These are phyloP conservation scores for Phytophthora sp. DNA, from an alignment of 352 stramenopile genomes.

Conservation along the genomic window DNA sequence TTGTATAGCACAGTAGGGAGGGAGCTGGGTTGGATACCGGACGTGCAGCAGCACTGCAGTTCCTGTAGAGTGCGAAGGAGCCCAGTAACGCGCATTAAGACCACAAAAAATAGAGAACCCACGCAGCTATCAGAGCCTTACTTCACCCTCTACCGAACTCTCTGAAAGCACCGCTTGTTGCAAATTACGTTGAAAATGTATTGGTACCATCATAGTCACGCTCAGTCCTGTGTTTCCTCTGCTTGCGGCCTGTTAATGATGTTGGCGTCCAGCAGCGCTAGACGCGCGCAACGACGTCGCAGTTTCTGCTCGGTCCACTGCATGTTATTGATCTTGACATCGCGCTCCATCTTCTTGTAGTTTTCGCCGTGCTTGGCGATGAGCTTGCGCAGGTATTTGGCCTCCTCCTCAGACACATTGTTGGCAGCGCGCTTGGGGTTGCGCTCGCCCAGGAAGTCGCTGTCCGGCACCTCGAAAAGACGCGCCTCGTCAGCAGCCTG, in stretches of 20 bases:
- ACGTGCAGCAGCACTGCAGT: constrained; percentile 8
- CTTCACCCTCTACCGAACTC: background rate
- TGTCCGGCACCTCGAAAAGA: constrained; percentile 81
- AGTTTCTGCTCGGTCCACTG: constrained; percentile 85
- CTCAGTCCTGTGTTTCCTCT: constrained; percentile 23
- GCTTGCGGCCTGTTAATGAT: constrained; percentile 51
- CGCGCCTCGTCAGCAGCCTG: constrained; percentile 53
- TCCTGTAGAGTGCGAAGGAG: constrained; percentile 38
- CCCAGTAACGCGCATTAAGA: constrained; percentile 30
- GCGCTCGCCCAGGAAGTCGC: constrained; percentile 76
- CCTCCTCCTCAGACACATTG: constrained; percentile 81
- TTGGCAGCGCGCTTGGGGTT: constrained; percentile 74
- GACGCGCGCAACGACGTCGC: constrained; percentile 68
- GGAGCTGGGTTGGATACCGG: constrained; percentile 9
- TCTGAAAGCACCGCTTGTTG: constrained; percentile 9
- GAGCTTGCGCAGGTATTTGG: constrained; percentile 77
- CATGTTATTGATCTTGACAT: constrained; percentile 88
- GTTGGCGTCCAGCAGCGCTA: constrained; percentile 79
- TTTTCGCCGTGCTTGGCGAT: constrained; percentile 76
- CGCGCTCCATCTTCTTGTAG: constrained; percentile 79
- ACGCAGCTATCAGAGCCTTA: constrained; percentile 22
- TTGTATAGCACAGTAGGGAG: constrained; percentile 36
- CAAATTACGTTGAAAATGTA: constrained; percentile 36
- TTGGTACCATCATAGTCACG: constrained; percentile 27
- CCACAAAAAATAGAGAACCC: constrained; percentile 40